Percentiles rank a stretch among this genome's conserved stretches.
Evolutionary conservation across 441 rosid genomes (phyloP).

Genomic region (Cnidoscolus chayamansa): DNA sequence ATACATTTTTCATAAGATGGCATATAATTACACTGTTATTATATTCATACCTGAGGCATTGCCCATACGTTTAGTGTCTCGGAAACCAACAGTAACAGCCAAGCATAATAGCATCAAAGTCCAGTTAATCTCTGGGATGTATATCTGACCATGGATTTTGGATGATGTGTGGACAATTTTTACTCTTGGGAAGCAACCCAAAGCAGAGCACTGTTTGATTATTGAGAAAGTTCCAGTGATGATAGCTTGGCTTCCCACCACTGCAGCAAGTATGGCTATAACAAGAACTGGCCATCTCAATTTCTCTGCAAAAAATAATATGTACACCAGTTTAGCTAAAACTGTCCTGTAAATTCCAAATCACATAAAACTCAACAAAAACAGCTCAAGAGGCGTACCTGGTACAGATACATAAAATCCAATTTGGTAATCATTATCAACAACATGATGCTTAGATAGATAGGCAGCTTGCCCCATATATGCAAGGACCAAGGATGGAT

Average conservation of each 20-base stretch:
- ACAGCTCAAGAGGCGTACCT: conserved; percentile 33
- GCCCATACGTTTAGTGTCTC: conserved; percentile 81
- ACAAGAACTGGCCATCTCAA: conserved; percentile 94
- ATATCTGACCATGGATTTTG: conserved; percentile 89
- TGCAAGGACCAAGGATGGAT: conserved; percentile 90
- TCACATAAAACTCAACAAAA: conserved; percentile 9
- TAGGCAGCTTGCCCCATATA: conserved; percentile 99
- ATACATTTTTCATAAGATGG: background rate
- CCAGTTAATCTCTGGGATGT: conserved; percentile 97
- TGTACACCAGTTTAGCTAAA: conserved; percentile 26
- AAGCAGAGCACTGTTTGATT: conserved; percentile 87
- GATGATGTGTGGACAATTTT: conserved; percentile 95
- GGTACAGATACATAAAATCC: conserved; percentile 97
- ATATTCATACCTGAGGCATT: conserved; percentile 78
- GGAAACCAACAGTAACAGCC: conserved; percentile 86
- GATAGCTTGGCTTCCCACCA: conserved; percentile 95
- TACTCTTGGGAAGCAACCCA: conserved; percentile 87
- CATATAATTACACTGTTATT: background rate
- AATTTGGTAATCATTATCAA: conserved; percentile 49
- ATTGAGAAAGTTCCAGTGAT: conserved; percentile 96
- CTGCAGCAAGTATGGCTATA: conserved; percentile 93
- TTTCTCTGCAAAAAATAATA: conserved; percentile 43
- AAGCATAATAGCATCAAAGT: conserved; percentile 77
- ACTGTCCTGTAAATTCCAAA: conserved; percentile 8
- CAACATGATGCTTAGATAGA: conserved; percentile 67